Evolutionary conservation across 2,329 filamentous ascomycete species (phyloP), one percentile per base, ranked within the genome.

Genomic region (Lasiodiplodia sp.): DNA sequence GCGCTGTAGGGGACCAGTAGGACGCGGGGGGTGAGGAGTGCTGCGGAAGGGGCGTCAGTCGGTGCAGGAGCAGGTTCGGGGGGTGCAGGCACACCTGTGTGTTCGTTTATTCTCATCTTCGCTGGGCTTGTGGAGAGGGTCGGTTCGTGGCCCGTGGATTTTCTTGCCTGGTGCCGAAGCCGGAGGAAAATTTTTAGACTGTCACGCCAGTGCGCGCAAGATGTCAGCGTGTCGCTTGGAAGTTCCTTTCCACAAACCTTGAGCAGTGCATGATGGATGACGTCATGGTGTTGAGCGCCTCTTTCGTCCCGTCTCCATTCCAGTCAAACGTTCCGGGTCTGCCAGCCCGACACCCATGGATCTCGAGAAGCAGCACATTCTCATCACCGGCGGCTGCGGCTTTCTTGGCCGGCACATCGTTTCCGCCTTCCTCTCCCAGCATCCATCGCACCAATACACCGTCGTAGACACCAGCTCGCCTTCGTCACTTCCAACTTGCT

Each of bases 1-100:
- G 85, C 81, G 71, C 91, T 90, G 80, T 97, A 97, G 0, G 94
- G 94, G 11, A 97, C 93, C 11, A 98, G 86, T 21, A 96, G 86
- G 55, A 92, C 83, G 62, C 84, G 84, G 4, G 86, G 80, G 1
- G 91, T 91, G 3, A 87, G 85, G 38, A 96, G 82, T 21, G 90
- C 93, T 96, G 72, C 40, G 23, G 10, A 6, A 1, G 16, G 58
- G 7, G 53, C 49, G n/a, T 14, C 3, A 18, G 53, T 53, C 8
- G 10, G n/a, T 47, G 37, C 38, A 14, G 38, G 2, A 40, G 16
- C 10, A 25, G 6, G 12, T 16, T 56, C 7, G 38, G 16, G 40
- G 21, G 12, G 23, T n/a, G 11, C 28, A 53, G 37, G 52, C 40
- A 23, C 75, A 81, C 80, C 78, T 56, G 74, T 75, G 68, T 79